Conservation (phyloP, 352 stramenopile species). For the Phytophthora brassicae region DNA sequence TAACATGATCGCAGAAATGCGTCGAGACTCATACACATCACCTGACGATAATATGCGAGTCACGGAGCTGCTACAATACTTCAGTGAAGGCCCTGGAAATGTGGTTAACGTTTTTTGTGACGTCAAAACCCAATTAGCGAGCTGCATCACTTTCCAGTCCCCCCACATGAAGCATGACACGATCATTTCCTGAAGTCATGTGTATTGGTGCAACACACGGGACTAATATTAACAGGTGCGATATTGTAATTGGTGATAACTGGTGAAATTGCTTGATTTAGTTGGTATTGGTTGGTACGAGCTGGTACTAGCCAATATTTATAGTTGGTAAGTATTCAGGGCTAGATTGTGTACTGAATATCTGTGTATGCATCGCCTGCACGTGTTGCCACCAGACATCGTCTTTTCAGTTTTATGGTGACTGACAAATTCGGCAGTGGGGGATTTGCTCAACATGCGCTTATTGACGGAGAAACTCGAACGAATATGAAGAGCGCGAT, state of each 20-base stretch:
- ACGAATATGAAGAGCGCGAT: constrained; percentile 4
- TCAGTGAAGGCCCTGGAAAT: constrained; percentile 11
- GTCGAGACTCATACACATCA: background rate
- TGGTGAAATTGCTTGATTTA: no score
- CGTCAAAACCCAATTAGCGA: background rate
- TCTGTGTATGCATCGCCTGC: no score
- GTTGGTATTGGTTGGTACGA: background rate
- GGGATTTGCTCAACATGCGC: constrained; percentile 7
- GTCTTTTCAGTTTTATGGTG: constrained; percentile 11
- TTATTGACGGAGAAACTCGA: constrained; percentile 9
- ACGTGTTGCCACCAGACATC: background rate
- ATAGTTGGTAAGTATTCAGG: background rate
- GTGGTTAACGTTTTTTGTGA: constrained; percentile 12
- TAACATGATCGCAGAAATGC: constrained; percentile 17
- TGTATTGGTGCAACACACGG: constrained; percentile 13
- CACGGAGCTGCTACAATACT: background rate
- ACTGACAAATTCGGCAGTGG: constrained; percentile 8
- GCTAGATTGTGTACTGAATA: background rate
- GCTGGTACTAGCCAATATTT: background rate
- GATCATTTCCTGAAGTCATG: background rate
- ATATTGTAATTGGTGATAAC: background rate
- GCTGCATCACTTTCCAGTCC: constrained; percentile 16
- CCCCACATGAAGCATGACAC: constrained; percentile 9
- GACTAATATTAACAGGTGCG: constrained; percentile 15
- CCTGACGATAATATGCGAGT: constrained; percentile 10